These are phyloP conservation scores for Colletotrichum sojae DNA, from an alignment of 2,329 filamentous ascomycete species.

Conservation along the genomic window DNA sequence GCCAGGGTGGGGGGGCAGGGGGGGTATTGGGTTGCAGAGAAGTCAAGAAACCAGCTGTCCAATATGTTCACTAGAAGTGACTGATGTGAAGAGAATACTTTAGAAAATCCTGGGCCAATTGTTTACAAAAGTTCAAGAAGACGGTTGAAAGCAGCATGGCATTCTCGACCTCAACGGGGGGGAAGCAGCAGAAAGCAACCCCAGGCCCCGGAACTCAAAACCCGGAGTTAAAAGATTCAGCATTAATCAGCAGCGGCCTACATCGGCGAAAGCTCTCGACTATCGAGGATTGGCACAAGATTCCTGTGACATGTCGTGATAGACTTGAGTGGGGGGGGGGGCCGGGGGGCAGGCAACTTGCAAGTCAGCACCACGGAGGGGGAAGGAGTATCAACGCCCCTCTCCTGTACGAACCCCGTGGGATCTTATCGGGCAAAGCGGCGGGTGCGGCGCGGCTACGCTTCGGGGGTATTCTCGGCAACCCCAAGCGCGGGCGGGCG, in stretches of 20 bases:
- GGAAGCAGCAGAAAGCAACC: not conserved
- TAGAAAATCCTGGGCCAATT: too few relatives aligned
- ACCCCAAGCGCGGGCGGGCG: slow-evolving; percentile 2
- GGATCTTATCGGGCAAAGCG: not conserved
- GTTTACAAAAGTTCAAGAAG: too few relatives aligned
- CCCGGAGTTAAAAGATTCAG: not conserved
- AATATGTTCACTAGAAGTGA: too few relatives aligned
- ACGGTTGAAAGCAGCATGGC: too few relatives aligned
- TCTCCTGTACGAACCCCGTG: not conserved
- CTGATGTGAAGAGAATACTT: too few relatives aligned
- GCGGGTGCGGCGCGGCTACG: not conserved
- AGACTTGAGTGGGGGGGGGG: slow-evolving; percentile 23
- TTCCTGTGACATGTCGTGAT: slow-evolving; percentile 37
- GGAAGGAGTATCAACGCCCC: too few relatives aligned
- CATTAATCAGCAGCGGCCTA: slow-evolving; percentile 18
- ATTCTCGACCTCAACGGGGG: too few relatives aligned
- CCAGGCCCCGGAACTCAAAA: slow-evolving; percentile 1
- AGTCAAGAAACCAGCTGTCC: too few relatives aligned
- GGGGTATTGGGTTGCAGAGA: too few relatives aligned
- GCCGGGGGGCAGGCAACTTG: too few relatives aligned
- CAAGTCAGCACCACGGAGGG: too few relatives aligned
- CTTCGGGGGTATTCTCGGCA: slow-evolving; percentile 3
- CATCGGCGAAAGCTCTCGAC: not conserved
- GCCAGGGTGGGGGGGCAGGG: too few relatives aligned
- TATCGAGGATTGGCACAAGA: slow-evolving; percentile 29